A percentile compares a stretch with the other conserved stretches of the same genome.
Evolutionary conservation across 148 eudicot genomes (phyloP).

Genomic region (Rhododendron griersonianum): DNA sequence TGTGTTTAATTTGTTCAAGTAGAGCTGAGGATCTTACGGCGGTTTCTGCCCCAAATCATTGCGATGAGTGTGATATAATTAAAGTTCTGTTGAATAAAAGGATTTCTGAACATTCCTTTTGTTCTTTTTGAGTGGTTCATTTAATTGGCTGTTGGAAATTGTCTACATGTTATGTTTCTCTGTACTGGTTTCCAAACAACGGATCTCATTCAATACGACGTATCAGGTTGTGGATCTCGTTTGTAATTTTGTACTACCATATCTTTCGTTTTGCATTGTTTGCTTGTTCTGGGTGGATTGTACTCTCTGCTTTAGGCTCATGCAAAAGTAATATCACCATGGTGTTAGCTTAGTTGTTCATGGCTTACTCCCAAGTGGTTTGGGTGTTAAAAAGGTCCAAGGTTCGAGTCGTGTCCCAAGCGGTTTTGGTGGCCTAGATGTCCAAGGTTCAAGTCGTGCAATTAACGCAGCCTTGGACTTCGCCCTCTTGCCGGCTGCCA

Average conservation of each 20-base stretch:
- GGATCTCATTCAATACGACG: background rate
- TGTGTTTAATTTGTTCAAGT: background rate
- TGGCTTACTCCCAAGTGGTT: too few species aligned
- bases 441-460: too few species aligned
- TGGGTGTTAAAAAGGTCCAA: too few species aligned
- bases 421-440: too few species aligned
- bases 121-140: background rate
- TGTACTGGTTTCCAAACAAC: background rate
- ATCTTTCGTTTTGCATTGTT: background rate
- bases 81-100: constrained; percentile 8
- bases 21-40: constrained; percentile 11
- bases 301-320: too few species aligned
- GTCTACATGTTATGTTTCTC: background rate
- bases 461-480: too few species aligned
- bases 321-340: too few species aligned
- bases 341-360: too few species aligned
- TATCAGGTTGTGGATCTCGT: background rate
- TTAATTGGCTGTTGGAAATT: constrained; percentile 5
- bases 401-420: too few species aligned
- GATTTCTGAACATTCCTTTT: background rate
- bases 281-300: background rate
- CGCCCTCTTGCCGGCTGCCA: too few species aligned
- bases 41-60: constrained; percentile 7
- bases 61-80: background rate
- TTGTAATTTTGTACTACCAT: too few species aligned